A percentile compares a stretch with the other conserved stretches of the same genome.
phyloP scores from a whole-genome alignment of 129 eudicot species.

The Gnaphalium uliginosum region DNA sequence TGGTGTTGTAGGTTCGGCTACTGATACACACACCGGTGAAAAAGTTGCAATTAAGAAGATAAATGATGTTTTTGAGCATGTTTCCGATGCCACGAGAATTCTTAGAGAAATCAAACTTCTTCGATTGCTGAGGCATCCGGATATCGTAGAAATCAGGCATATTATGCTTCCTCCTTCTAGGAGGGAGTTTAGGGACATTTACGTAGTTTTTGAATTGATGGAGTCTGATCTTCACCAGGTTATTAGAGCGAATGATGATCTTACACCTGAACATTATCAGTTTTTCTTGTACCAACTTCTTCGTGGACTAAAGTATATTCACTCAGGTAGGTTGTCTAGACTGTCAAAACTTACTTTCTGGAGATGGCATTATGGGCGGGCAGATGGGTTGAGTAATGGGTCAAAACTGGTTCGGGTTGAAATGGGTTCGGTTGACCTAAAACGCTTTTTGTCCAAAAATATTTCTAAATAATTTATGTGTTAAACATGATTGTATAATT shows the following conservation, averaged over 20 bases:
- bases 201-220: slow-evolving; percentile 77
- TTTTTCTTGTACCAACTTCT: slow-evolving; percentile 85
- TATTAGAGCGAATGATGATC: slow-evolving; percentile 83
- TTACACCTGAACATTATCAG: slow-evolving; percentile 85
- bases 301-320: slow-evolving; percentile 83
- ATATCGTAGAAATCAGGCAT: slow-evolving; percentile 79
- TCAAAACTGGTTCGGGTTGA: not conserved
- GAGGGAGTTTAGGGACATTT: slow-evolving; percentile 73
- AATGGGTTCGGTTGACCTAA: not conserved
- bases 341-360: not conserved
- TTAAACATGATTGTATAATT: not conserved
- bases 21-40: slow-evolving; percentile 61
- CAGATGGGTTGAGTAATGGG: not conserved
- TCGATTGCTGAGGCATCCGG: slow-evolving; percentile 76
- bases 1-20: slow-evolving; percentile 89
- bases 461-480: not conserved
- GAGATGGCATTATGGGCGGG: not conserved
- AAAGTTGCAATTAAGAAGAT: slow-evolving; percentile 75
- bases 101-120: slow-evolving; percentile 85
- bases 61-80: slow-evolving; percentile 84
- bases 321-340: slow-evolving; percentile 49
- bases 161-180: slow-evolving; percentile 91
- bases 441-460: not conserved
- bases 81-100: slow-evolving; percentile 85
- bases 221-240: slow-evolving; percentile 88